phyloP scores from a whole-genome alignment of 75 land plant genomes.

The Azolla pinnata region DNA sequence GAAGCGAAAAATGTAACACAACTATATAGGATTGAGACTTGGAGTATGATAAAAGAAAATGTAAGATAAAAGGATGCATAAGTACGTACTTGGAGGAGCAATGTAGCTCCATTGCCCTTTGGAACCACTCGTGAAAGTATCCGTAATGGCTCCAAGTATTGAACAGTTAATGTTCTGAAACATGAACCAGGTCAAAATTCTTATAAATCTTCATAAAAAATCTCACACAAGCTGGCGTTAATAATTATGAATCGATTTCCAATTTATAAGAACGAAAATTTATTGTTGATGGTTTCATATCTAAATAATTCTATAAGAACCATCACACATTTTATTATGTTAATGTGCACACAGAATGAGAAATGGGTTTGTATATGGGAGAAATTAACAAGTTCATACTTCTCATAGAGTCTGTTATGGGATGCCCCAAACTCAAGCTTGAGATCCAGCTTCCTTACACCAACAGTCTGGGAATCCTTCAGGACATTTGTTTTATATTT shows the following conservation, averaged over 20 bases:
- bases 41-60: not conserved
- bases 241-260: too few species aligned
- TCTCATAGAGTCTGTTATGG: constrained; percentile 70
- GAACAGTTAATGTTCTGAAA: constrained; percentile 69
- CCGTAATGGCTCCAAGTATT: constrained; percentile 80
- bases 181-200: not conserved
- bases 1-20: too few species aligned
- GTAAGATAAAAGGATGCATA: not conserved
- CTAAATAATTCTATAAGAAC: too few species aligned
- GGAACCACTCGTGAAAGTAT: constrained; percentile 56
- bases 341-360: not conserved
- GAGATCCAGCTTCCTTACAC: constrained; percentile 69
- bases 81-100: constrained; percentile 69
- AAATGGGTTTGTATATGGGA: not conserved
- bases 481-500: not conserved
- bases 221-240: too few species aligned
- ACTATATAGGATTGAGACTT: not conserved
- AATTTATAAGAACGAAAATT: too few species aligned
- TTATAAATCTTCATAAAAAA: too few species aligned
- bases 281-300: too few species aligned
- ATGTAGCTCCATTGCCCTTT: constrained; percentile 60
- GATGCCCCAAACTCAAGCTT: constrained; percentile 85
- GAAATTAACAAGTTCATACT: constrained; percentile 23
- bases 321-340: not conserved
- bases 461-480: constrained; percentile 21